Conservation (phyloP, 139 green algal species). For the Pseudopediastrum boryanum region DNA sequence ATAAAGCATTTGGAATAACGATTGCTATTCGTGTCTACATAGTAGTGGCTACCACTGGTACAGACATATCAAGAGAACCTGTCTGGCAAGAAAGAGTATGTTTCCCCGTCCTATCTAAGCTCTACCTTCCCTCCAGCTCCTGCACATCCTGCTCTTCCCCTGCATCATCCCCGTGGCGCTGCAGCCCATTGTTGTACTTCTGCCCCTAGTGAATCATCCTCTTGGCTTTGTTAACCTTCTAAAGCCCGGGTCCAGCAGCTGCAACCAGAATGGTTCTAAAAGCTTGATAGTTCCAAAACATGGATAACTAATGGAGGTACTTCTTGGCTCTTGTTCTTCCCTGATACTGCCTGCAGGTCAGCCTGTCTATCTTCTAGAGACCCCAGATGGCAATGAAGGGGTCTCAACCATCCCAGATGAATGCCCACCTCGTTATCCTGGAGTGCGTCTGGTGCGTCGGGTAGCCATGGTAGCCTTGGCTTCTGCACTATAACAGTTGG, state of each 20-base stretch:
- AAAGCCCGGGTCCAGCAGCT: not conserved
- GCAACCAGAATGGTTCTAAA: not conserved
- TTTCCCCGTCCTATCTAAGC: too few species aligned
- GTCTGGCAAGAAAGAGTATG: too few species aligned
- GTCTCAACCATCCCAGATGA: slow-evolving; percentile 24
- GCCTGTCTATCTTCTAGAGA: slow-evolving; percentile 21
- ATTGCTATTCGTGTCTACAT: too few species aligned
- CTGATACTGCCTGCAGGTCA: not conserved
- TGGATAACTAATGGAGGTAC: not conserved
- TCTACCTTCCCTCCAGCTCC: too few species aligned
- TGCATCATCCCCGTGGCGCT: not conserved
- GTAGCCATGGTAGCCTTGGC: too few species aligned
- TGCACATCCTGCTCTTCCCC: not conserved
- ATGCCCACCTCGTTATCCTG: not conserved
- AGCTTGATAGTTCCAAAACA: not conserved
- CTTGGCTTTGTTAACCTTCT: too few species aligned
- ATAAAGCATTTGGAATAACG: too few species aligned
- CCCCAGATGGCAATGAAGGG: slow-evolving; percentile 30
- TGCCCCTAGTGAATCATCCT: too few species aligned
- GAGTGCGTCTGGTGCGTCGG: slow-evolving; percentile 7
- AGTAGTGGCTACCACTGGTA: too few species aligned
- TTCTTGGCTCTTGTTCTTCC: not conserved
- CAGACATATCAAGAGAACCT: too few species aligned
- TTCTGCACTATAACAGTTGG: too few species aligned
- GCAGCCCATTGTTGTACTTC: not conserved